Base-by-base conservation (phyloP, 805 yeast species). In the Cyberlindnera petersonii region DNA sequence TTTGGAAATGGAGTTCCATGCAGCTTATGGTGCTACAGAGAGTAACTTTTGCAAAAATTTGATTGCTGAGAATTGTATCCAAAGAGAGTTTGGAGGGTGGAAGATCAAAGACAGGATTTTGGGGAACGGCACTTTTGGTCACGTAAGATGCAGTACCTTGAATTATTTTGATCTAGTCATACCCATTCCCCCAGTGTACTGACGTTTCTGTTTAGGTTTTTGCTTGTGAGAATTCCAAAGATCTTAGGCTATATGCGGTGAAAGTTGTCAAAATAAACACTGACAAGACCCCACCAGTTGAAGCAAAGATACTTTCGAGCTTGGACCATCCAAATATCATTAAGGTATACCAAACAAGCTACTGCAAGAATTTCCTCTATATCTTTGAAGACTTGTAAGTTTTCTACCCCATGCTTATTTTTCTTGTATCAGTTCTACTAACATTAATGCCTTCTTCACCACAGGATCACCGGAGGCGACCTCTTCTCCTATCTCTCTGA, bases 101-200 rank as follows among this genome's bases (percentile, higher is more conserved):
- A 39, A 37, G 4, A 58, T 75, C 4, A 48, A 65, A 3, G 52
- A 69, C 4, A 61, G 61, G 21, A 48, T 71, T 4, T 52, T 77
- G 21, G 83, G 83, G 0, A 59, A 61, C 37, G 84, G 84, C 2
- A 71, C 82, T 0, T 78, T 75, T 64, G 84, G 85, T 1, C 66
- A 67, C 37, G 82, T 76, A 49, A 31, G 52, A 18, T 17, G 14
- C 9, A 1, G 37, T 24, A 37, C 38, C 40, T 7, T 24, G 35
- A 30, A 24, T 35, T 13, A 19, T 9, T n/a, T 23, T 23, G 5
- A 17, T 5, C 28, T 32, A 22, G n/a, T 18, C 17, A 9, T 9
- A 14, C 4, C 24, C 13, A 11, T 9, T 6, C 16, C 13, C 14
- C n/a, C n/a, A n/a, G n/a, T n/a, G n/a, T 19, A 23, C 46, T 41